Conservation (phyloP, 208 protist genomes). For the Trypanosoma cruzi region DNA sequence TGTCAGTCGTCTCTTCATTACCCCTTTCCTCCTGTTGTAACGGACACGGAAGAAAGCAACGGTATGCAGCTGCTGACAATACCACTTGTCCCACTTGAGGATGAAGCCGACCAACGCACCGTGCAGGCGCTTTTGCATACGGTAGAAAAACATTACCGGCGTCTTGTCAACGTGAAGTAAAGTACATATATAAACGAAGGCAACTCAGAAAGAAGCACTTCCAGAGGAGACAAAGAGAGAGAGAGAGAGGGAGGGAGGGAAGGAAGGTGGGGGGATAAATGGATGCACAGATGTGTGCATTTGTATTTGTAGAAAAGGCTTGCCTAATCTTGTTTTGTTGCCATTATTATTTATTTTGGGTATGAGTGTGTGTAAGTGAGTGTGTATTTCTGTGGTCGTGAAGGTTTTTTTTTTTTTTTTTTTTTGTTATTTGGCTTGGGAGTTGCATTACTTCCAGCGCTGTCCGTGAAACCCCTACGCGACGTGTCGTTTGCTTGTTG, state of each 20-base stretch:
- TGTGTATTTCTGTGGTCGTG: not conserved
- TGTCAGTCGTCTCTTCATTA: conserved; percentile 2
- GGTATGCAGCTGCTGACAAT: conserved; percentile 36
- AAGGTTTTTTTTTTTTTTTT: not conserved
- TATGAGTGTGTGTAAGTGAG: not conserved
- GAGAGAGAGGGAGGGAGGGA: too few species aligned
- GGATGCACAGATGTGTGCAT: too few species aligned
- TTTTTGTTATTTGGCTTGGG: not conserved
- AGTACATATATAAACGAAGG: not conserved
- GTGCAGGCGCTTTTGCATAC: conserved; percentile 31
- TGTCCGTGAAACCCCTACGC: not conserved
- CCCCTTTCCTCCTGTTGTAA: not conserved
- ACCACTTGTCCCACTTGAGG: conserved; percentile 17
- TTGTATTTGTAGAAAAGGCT: too few species aligned
- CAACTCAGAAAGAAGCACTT: too few species aligned
- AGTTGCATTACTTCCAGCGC: not conserved
- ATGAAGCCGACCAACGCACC: conserved; percentile 26
- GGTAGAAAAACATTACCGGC: conserved; percentile 25
- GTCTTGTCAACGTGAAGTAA: conserved; percentile 12
- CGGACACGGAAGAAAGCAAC: conserved; percentile 21
- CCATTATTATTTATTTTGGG: too few species aligned
- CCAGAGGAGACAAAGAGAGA: not conserved
- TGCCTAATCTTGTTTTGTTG: too few species aligned
- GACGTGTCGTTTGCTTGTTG: not conserved
- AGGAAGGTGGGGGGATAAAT: too few species aligned